Evolutionary conservation across 805 yeast species (phyloP).

Genomic region (Lipomyces starkeyi): DNA sequence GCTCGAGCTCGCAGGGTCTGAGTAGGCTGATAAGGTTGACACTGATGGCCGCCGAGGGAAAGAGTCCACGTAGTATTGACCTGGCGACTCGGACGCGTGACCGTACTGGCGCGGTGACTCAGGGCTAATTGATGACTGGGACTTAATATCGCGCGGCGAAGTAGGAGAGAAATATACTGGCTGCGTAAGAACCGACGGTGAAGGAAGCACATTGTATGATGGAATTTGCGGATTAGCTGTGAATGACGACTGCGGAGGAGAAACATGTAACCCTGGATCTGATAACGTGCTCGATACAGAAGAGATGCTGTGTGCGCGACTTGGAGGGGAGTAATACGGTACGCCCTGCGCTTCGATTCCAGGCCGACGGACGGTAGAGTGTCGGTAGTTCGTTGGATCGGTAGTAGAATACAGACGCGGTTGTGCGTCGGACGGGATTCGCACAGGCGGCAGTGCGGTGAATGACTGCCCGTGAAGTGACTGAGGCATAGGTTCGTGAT

Average conservation of each 20-base stretch:
- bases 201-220: neutral
- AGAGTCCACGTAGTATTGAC: neutral
- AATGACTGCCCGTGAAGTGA: neutral
- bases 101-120: conserved; percentile 15
- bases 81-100: conserved; percentile 1
- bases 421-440: neutral
- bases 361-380: conserved; percentile 23
- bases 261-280: neutral
- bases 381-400: conserved; percentile 26
- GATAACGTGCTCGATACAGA: neutral
- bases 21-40: conserved; percentile 1
- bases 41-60: neutral
- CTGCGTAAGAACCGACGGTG: neutral
- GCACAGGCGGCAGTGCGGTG: neutral
- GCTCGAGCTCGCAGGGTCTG: neutral
- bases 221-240: neutral
- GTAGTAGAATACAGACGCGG: conserved; percentile 17
- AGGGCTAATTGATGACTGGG: neutral
- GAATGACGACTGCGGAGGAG: neutral
- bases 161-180: neutral
- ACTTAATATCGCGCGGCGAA: neutral
- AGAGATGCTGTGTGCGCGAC: conserved; percentile 7
- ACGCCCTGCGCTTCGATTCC: neutral
- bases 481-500: neutral
- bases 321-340: neutral